Evolutionary conservation across 2,329 filamentous ascomycete species (phyloP), one percentile per base, ranked within the genome.

Genomic region (Cercospora janseana): DNA sequence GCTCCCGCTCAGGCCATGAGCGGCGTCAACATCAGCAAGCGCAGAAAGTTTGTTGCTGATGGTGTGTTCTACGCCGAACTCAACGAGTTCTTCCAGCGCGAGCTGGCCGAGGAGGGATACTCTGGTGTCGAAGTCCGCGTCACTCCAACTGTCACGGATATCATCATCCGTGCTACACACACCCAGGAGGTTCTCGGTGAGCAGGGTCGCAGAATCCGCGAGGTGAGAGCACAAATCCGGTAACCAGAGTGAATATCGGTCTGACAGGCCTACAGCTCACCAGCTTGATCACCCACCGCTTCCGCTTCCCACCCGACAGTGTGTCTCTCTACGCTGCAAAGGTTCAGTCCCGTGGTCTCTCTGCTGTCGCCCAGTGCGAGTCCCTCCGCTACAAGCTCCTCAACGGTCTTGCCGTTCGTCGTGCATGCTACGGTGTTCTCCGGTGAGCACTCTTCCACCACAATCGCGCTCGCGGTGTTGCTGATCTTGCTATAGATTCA

Each of bases 61-160:
- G 93, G 93, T 86, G 93, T 98, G 72, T 98, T 98, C 88, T 98
- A 96, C 79, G 93, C 93, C 82, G 93, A 98, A 81, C 82, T 98
- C 78, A 98, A 98, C 87, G 93, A 98, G 82, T 98, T 98, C 87
- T 98, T 98, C 89, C 93, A 97, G 85, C 92, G 93, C 78, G 93
- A 98, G 81, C 83, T 98, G 75, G 93, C 93, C 74, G 93, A 98
- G 86, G 94, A 98, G 82, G 93, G 93, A 70, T 98, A 98, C 86
- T 98, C 93, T 52, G 93, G 93, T 75, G 93, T 98, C 76, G 94
- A 98, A 82, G 93, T 98, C 80, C 89, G 94, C 82, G 93, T 98
- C 69, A 98, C 93, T 69, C 93, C 93, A 67, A 98, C 93, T 76
- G 93, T 98, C 74, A 98, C 93, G 82, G 93, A 97, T 80, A 97